Evolutionary conservation across 495 filamentous ascomycete genomes (phyloP), one percentile per base, ranked within the genome.

Genomic region (Hypoxylon rickii): DNA sequence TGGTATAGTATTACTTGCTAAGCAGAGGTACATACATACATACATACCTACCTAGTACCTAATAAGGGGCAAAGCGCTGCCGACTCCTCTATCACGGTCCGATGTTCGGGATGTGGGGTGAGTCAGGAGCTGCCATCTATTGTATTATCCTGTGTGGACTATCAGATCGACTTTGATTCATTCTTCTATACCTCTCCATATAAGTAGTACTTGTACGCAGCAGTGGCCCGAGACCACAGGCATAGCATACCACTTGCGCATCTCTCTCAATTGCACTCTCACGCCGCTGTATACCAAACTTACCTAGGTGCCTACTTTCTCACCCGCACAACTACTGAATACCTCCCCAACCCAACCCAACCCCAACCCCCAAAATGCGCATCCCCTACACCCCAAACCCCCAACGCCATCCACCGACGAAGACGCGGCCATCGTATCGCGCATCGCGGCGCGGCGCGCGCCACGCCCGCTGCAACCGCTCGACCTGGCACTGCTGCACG

Each of bases 401-500:
- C n/a, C n/a, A n/a, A 0, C 81, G 84, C n/a, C 61, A 68, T 1
- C 68, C 84, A 3, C 66, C 79, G 5, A 71, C 77, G 33, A 59
- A 69, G 69, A 82, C 1, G 72, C 77, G 6, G 80, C 76, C 22
- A 85, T 91, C 51, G 71, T 90, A 20, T 44, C 71, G 24, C 83
- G 80, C 51, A 82, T 90, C 48, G 73, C 76, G 26, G 82, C 82
- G 17, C 85, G 88, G 20, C 83, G 88, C 17, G 77, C 75, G 1
- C 80, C 86, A 10, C 79, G 83, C 17, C 81, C 81, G 0, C 80
- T 92, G 8, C 82, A 89, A 37, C 77, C 83, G 0, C 79, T 92
- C 8, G 89, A 94, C 70, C 83, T 85, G 3, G 73, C 89, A 1
- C 81, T 93, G 6, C 76, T 93, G 3, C 89, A 93, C 73, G 80